Evolutionary conservation across 306 rosid genomes (phyloP), one percentile per base, ranked within the genome.

Genomic region (Rosa lucieae): DNA sequence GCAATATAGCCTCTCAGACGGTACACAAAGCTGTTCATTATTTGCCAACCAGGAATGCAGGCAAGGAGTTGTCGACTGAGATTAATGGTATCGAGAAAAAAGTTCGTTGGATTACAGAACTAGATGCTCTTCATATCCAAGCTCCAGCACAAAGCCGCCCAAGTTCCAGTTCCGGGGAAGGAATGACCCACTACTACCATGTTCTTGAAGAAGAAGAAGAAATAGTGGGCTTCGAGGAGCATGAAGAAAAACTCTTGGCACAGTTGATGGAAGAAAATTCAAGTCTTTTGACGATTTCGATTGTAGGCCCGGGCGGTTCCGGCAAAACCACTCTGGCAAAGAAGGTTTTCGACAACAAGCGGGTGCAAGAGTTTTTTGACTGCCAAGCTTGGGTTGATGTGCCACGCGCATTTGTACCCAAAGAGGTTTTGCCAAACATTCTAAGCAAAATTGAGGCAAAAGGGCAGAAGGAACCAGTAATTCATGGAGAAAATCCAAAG

Each of bases 31-130:
- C 1, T 20, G 9, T 6, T n/a, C 51, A 44, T 42, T n/a, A 3
- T n/a, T 1, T 0, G 7, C 0, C 56, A 47, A 18, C 6, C 5
- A 2, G 3, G 14, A 26, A 14, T 23, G 75, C 75, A 46, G 0
- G 59, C 42, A 37, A 2, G 14, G 23, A 71, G 43, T 48, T 71
- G 23, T 71, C 75, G 7, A 0, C 18, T 2, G 8, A 3, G 29
- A 71, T 48, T 1, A 3, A 47, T 11, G 0, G 18, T 4, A 48
- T 71, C 4, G 13, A 13, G 0, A 3, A 26, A 1, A 71, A 26
- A 32, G 0, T 70, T 2, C 0, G 7, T 7, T 14, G 8, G 0
- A 0, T 23, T 71, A 0, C 2, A 0, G 1, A 1, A 0, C 42
- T 46, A 5, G 61, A 26, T 14, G 0, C 3, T 12, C 1, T 23